Conservation (phyloP, 2,329 filamentous ascomycete genomes). For the Alternaria postmessia region DNA sequence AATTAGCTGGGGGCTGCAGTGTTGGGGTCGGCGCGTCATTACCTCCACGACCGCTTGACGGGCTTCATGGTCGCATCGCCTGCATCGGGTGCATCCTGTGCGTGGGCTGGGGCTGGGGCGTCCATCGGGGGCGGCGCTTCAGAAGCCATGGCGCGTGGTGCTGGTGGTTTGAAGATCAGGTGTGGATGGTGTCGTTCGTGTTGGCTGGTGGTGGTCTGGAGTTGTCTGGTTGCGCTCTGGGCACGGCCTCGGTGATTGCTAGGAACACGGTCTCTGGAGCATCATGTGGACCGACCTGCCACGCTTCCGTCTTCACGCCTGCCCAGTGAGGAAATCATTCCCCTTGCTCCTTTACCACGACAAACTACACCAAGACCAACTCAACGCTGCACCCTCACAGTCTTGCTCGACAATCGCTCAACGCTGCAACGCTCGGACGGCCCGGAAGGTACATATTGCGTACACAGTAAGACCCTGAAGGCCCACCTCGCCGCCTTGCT, state of each 20-base stretch:
- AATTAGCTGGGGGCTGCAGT: constrained; percentile 10
- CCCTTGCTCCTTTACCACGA: constrained; percentile 2
- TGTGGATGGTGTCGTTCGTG: background rate
- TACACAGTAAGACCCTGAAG: constrained; percentile 42
- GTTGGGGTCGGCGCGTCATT: constrained; percentile 19
- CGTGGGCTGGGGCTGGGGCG: background rate
- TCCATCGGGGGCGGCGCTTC: constrained; percentile 31
- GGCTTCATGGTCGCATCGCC: constrained; percentile 38
- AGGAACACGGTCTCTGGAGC: constrained; percentile 23
- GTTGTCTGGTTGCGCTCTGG: constrained; percentile 10
- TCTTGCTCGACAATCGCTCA: constrained; percentile 11
- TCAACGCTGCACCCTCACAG: background rate
- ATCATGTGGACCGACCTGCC: constrained; percentile 24
- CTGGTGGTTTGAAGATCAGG: background rate
- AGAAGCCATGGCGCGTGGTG: constrained; percentile 35
- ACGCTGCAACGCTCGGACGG: constrained; percentile 33
- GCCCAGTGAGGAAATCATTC: constrained; percentile 10
- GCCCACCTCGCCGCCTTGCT: constrained; percentile 17
- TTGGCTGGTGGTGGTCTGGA: no score
- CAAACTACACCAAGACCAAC: background rate
- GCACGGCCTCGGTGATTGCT: constrained; percentile 17
- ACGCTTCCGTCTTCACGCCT: constrained; percentile 19
- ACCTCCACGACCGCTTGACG: constrained; percentile 52
- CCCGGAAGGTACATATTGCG: constrained; percentile 37
- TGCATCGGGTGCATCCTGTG: constrained; percentile 17